Evolutionary conservation across 148 eudicot genomes (phyloP).

Genomic region (Nepenthes mirabilis): DNA sequence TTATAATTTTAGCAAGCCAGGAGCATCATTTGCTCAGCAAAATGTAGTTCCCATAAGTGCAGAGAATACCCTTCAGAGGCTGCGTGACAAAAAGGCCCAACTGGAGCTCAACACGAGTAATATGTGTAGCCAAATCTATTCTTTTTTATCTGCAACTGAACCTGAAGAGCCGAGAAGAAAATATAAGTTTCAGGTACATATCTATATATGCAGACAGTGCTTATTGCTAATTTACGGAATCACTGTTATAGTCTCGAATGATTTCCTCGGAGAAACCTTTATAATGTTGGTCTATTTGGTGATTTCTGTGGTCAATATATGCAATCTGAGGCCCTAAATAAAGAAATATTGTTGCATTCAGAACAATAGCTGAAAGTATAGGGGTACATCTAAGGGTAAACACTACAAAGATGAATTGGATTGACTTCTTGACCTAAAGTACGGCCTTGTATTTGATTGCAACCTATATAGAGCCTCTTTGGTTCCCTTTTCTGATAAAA

Average conservation of each 20-base stretch:
- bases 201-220: neutral
- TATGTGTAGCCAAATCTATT: constrained; percentile 12
- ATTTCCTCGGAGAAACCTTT: neutral
- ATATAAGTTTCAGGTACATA: constrained; percentile 39
- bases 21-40: constrained; percentile 18
- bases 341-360: no score
- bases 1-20: constrained; percentile 15
- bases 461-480: no score
- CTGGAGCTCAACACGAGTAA: constrained; percentile 10
- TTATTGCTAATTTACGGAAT: neutral
- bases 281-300: neutral
- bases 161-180: constrained; percentile 21
- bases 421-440: no score
- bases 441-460: no score
- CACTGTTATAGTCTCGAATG: no score
- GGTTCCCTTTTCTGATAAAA: no score
- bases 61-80: constrained; percentile 13
- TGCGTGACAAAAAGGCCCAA: constrained; percentile 14
- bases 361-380: no score
- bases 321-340: no score
- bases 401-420: no score
- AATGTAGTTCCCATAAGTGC: constrained; percentile 21
- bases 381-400: no score
- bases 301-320: no score
- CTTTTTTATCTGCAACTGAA: constrained; percentile 22